These are phyloP conservation scores for Lactarius deliciosus DNA, from an alignment of 768 basidiomycete genomes.

Conservation along the genomic window DNA sequence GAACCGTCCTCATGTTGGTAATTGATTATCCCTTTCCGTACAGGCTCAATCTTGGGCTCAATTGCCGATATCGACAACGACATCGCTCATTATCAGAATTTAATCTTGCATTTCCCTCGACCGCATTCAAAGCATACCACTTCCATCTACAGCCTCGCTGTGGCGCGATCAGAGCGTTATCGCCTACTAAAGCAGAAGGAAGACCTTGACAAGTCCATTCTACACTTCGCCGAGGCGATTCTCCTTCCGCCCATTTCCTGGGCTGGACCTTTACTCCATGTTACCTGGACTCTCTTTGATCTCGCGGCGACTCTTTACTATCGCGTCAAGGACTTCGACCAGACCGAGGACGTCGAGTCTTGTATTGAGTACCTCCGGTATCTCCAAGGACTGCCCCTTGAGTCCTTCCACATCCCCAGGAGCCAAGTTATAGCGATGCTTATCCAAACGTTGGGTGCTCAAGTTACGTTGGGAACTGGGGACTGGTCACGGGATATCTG, in stretches of 20 bases:
- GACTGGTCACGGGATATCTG: neutral
- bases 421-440: neutral
- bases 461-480: neutral
- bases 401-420: neutral
- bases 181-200: neutral
- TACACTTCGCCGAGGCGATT: neutral
- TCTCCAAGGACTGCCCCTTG: neutral
- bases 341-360: neutral
- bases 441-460: neutral
- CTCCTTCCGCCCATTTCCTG: neutral
- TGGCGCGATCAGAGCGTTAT: neutral
- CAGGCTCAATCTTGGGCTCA: neutral
- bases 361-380: neutral
- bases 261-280: neutral
- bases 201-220: neutral
- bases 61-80: neutral
- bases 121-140: neutral
- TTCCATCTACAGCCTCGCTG: neutral
- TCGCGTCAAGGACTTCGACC: neutral
- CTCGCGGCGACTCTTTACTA: neutral
- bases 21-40: neutral
- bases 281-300: neutral
- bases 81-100: neutral
- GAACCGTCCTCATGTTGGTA: too few species aligned
- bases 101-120: neutral